A percentile compares a stretch with the other conserved stretches of the same genome.
Conservation (phyloP, 2,329 filamentous ascomycete genomes). For the Torrubiella hemipterigena region DNA sequence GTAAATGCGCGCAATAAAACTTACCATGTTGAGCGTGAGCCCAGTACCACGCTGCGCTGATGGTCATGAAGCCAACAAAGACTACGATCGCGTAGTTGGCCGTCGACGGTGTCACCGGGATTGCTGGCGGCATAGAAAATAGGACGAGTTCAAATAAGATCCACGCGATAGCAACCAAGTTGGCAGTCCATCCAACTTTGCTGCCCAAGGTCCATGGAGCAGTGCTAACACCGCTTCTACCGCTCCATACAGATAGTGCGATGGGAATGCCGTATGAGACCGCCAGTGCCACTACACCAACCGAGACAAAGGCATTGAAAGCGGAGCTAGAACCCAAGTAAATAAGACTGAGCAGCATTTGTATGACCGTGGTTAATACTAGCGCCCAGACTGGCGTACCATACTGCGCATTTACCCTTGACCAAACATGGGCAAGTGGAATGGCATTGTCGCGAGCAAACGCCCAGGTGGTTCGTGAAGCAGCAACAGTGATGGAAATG, state of each 20-base stretch:
- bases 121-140: constrained; percentile 38
- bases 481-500: constrained; percentile 46
- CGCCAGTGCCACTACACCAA: constrained; percentile 44
- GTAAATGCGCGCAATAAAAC: no score
- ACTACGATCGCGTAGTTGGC: constrained; percentile 50
- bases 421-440: constrained; percentile 37
- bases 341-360: constrained; percentile 42
- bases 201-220: constrained; percentile 34
- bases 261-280: constrained; percentile 46
- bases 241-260: constrained; percentile 31
- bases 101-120: constrained; percentile 30
- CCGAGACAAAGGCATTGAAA: constrained; percentile 17
- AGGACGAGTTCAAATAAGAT: constrained; percentile 39
- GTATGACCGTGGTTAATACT: constrained; percentile 38
- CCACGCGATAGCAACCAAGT: constrained; percentile 34
- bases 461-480: constrained; percentile 47
- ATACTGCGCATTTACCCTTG: constrained; percentile 35
- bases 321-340: constrained; percentile 31
- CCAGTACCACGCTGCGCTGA: constrained; percentile 36
- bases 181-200: constrained; percentile 28
- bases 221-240: constrained; percentile 31
- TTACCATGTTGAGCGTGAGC: constrained; percentile 38
- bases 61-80: constrained; percentile 35
- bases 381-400: constrained; percentile 45
- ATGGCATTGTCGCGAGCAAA: constrained; percentile 47